Conservation (phyloP, 768 basidiomycete genomes). For the Agaricus subrufescens region DNA sequence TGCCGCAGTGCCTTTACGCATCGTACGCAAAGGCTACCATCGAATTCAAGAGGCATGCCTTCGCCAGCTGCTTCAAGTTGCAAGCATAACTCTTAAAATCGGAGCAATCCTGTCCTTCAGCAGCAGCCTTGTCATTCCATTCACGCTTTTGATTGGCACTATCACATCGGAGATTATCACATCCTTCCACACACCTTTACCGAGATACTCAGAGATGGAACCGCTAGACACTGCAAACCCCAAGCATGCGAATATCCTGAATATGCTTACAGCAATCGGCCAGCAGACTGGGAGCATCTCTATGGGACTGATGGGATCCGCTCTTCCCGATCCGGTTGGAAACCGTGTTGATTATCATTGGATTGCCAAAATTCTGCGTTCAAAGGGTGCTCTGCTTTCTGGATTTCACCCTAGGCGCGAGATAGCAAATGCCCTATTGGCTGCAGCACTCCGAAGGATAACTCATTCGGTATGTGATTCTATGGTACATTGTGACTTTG, state of each 20-base stretch:
- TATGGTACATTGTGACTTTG: not conserved
- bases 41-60: not conserved
- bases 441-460: not conserved
- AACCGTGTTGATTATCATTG: slow-evolving; percentile 1
- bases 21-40: slow-evolving; percentile 1
- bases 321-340: not conserved
- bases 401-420: slow-evolving; percentile 1
- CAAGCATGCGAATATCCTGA: not conserved
- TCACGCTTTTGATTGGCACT: slow-evolving; percentile 5
- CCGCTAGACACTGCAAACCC: not conserved
- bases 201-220: not conserved
- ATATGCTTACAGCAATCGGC: slow-evolving; percentile 2
- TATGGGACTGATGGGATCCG: not conserved
- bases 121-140: not conserved
- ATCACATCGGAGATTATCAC: not conserved
- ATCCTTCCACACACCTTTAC: not conserved
- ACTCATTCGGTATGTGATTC: not conserved
- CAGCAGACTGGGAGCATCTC: not conserved
- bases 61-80: not conserved
- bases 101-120: not conserved
- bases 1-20: not conserved
- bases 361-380: not conserved
- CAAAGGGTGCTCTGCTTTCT: not conserved
- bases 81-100: not conserved
- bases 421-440: not conserved